Base-by-base conservation (phyloP, 371 early-diverging fungal species). In the Rhizomucor pusillus region DNA sequence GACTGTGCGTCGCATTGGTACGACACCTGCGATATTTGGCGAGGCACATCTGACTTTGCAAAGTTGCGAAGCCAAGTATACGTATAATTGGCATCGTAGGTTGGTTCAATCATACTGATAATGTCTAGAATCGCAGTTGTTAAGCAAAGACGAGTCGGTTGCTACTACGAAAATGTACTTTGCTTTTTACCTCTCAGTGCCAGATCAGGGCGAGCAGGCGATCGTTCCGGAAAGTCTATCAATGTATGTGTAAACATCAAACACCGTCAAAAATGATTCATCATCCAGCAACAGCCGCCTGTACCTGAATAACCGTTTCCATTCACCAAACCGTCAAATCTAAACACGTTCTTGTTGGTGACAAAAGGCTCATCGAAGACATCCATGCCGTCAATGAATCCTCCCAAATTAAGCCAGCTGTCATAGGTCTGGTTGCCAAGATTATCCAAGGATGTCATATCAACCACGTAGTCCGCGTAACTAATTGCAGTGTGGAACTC, bases 61-160 rank as follows among this genome's bases (percentile, higher is more conserved):
- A 71, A 73, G 24, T 69, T 59, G 23, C 69, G 66, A 14, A 77
- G n/a, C 77, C 77, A 77, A 3, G 65, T 69, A 37, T 51, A 52
- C 1, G 46, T 43, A 36, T 73, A 73, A 11, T 40, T 47, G 16
- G 60, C 43, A 19, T 71, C 63, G 20, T 73, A 77, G 0, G 77
- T 77, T 7, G 67, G 71, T 22, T 72, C 66, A 3, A 66, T 67
- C 67, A 77, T 73, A 39, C 68, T 66, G 36, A 73, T 72, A 1
- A 73, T 43, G 56, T 73, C 73, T 50, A 52, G 29, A 47, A 51
- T 22, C 13, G n/a, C 54, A 34, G 22, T 58, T 55, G 50, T 50
- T 22, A 16, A n/a, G n/a, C n/a, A 68, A 19, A 36, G 63, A 54
- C 16, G 54, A 36, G 36, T 20, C 24, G 33, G 18, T 33, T 23